Conservation (phyloP, 2,329 filamentous ascomycete species). For the Pestalotiopsis sp. region DNA sequence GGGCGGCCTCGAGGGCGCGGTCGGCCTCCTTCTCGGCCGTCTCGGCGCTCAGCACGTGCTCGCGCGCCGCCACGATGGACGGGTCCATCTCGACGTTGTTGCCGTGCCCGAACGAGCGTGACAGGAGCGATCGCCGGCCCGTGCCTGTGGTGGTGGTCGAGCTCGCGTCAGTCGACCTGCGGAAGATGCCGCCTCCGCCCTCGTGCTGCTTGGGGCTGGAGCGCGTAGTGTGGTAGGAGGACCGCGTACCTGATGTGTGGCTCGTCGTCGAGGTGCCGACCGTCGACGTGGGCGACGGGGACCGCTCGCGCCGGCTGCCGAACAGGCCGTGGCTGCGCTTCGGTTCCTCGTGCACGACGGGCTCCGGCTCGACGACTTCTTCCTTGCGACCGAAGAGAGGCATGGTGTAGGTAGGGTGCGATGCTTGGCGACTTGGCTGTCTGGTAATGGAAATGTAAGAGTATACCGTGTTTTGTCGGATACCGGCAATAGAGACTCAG, state of each 20-base stretch:
- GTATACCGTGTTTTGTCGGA: background rate
- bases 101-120: conserved; percentile 45
- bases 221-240: conserved; percentile 4
- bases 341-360: conserved; percentile 38
- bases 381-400: conserved; percentile 32
- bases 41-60: conserved; percentile 65
- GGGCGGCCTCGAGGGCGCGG: conserved; percentile 59
- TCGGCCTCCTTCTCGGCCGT: conserved; percentile 66
- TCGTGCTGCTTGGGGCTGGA: background rate
- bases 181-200: background rate
- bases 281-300: conserved; percentile 20
- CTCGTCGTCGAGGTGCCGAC: conserved; percentile 23
- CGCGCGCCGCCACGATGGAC: conserved; percentile 60
- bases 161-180: conserved; percentile 15
- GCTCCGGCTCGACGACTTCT: conserved; percentile 49
- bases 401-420: conserved; percentile 18
- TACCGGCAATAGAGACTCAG: background rate
- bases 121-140: conserved; percentile 40
- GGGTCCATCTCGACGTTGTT: conserved; percentile 57
- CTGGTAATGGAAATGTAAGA: background rate
- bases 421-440: background rate
- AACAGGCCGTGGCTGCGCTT: conserved; percentile 39
- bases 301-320: conserved; percentile 39
- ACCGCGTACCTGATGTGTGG: conserved; percentile 22
- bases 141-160: conserved; percentile 16